phyloP scores from a whole-genome alignment of 2,329 filamentous ascomycete genomes.

The Exophiala xenobiotica region DNA sequence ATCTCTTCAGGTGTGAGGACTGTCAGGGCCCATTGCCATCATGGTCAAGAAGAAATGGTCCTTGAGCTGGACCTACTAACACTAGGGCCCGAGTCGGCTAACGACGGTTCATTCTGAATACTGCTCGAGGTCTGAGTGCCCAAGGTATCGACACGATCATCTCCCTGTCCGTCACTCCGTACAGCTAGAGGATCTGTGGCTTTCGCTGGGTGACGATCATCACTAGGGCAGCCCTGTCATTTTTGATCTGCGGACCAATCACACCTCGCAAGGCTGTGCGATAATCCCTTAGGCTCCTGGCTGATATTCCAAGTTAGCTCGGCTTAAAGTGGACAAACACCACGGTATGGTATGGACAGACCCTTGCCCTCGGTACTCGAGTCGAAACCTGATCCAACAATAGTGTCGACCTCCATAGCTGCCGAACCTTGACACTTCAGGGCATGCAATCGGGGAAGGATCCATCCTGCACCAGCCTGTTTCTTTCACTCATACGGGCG shows the following conservation, averaged over 20 bases:
- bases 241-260: conserved; percentile 1
- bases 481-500: not conserved
- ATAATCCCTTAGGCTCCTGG: not conserved
- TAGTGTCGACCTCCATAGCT: not conserved
- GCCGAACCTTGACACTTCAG: not conserved
- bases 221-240: not conserved
- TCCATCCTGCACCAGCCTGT: too few species aligned
- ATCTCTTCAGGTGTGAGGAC: too few species aligned
- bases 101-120: too few species aligned
- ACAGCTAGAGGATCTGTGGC: not conserved
- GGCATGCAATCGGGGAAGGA: too few species aligned
- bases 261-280: not conserved
- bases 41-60: too few species aligned
- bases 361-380: not conserved
- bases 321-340: too few species aligned
- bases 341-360: not conserved
- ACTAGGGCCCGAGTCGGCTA: too few species aligned
- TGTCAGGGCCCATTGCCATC: too few species aligned
- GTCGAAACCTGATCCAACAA: not conserved
- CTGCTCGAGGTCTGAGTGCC: too few species aligned
- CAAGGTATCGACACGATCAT: not conserved
- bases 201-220: not conserved
- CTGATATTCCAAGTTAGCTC: not conserved
- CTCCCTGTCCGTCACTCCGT: not conserved
- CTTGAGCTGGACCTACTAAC: too few species aligned